Conservation (phyloP, 2,329 filamentous ascomycete species). For the Cadophora luteo-olivacea region DNA sequence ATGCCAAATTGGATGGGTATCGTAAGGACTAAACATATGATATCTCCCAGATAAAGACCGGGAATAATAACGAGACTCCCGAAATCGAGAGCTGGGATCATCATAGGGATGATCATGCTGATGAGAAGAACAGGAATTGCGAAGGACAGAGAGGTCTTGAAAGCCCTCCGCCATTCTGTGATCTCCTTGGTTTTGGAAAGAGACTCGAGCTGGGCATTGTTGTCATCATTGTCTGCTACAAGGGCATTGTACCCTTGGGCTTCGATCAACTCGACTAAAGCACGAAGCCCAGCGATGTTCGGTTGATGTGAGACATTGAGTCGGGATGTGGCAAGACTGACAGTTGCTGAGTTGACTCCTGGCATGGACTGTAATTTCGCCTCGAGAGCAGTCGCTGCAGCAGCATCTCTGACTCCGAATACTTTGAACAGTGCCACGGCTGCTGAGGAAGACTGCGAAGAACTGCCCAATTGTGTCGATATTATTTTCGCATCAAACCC, state of each 20-base stretch:
- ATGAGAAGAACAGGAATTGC: constrained; percentile 90
- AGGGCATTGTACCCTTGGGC: constrained; percentile 86
- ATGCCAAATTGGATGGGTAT: constrained; percentile 97
- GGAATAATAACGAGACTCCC: constrained; percentile 69
- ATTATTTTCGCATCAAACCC: constrained; percentile 88
- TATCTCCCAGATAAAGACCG: constrained; percentile 86
- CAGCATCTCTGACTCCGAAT: constrained; percentile 78
- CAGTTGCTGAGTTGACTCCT: constrained; percentile 75
- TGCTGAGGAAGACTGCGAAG: constrained; percentile 59
- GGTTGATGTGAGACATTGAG: constrained; percentile 78
- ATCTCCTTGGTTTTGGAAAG: constrained; percentile 97
- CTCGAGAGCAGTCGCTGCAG: constrained; percentile 76
- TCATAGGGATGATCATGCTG: constrained; percentile 95
- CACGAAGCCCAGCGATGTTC: constrained; percentile 76
- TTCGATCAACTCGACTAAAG: constrained; percentile 83
- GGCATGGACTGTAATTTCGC: constrained; percentile 66
- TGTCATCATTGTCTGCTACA: constrained; percentile 90
- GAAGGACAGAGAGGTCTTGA: constrained; percentile 78
- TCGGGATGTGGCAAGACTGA: constrained; percentile 77
- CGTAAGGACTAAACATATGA: constrained; percentile 83
- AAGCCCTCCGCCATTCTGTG: constrained; percentile 86
- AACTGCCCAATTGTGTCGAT: constrained; percentile 70
- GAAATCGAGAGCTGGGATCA: constrained; percentile 76
- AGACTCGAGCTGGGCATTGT: constrained; percentile 94
- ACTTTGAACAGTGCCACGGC: constrained; percentile 80